A percentile compares a stretch with the other conserved stretches of the same genome.
Conservation (phyloP, 129 eudicot species). For the Deinandra increscens region DNA sequence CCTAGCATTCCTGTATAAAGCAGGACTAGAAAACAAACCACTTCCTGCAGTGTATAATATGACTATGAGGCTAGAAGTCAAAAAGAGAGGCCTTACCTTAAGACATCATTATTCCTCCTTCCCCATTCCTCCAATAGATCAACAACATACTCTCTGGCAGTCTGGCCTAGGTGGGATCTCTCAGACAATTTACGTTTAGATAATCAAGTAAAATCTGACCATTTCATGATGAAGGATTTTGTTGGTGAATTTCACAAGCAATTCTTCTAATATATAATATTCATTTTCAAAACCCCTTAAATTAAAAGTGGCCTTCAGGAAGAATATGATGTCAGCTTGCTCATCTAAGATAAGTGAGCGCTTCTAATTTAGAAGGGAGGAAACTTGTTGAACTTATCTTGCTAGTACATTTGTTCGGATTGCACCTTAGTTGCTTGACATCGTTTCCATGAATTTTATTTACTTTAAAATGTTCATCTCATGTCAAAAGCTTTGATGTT, state of each 20-base stretch:
- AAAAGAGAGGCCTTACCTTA: conserved; percentile 5
- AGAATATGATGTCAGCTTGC: neutral
- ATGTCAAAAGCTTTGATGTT: conserved; percentile 9
- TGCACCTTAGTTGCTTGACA: conserved; percentile 2
- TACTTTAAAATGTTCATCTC: neutral
- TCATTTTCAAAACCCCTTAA: neutral
- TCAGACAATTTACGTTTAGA: neutral
- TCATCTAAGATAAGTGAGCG: neutral
- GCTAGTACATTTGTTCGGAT: neutral
- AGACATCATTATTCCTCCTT: neutral
- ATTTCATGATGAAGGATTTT: too few relatives aligned
- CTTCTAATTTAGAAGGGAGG: neutral
- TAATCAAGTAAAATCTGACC: neutral
- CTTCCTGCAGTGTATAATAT: conserved; percentile 2
- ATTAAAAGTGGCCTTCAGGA: neutral
- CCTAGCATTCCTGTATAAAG: neutral
- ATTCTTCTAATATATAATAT: neutral
- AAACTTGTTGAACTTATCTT: neutral
- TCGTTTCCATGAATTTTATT: conserved; percentile 11
- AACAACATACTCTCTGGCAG: neutral
- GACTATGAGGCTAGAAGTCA: neutral
- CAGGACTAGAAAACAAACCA: neutral
- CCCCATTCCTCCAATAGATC: neutral
- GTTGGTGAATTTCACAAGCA: neutral
- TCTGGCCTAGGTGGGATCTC: neutral